Conservation (phyloP, 2,329 filamentous ascomycete species). For the Neurospora crassa region DNA sequence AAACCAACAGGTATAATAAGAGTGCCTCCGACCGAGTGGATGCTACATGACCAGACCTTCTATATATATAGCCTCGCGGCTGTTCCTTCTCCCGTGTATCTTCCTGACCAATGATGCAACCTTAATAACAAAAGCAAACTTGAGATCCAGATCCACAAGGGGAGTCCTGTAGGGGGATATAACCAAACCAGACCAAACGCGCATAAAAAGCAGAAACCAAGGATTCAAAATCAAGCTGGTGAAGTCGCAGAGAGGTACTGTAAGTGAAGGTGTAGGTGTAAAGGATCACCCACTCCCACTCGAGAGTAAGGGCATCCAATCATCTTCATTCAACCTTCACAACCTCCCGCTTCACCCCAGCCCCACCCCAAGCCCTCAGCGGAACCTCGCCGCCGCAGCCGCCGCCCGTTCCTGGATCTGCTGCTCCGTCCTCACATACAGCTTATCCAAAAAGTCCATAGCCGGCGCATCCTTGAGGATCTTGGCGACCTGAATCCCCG, state of each 20-base stretch:
- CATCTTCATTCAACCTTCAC: too few relatives aligned
- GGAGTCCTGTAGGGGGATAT: background rate
- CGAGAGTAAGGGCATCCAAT: too few relatives aligned
- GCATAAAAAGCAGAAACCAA: background rate
- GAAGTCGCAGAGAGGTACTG: background rate
- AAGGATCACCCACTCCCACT: background rate
- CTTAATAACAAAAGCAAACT: background rate
- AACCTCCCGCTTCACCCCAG: background rate
- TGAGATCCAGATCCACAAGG: background rate
- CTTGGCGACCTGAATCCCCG: slow-evolving; percentile 78
- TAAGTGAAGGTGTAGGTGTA: too few relatives aligned
- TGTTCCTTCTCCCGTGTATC: background rate
- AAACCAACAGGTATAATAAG: background rate
- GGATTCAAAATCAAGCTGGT: background rate
- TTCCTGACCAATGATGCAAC: background rate
- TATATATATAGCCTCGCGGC: background rate
- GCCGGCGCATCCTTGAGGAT: slow-evolving; percentile 76
- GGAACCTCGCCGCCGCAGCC: slow-evolving; percentile 19
- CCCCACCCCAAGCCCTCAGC: slow-evolving; percentile 3
- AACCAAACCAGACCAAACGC: background rate
- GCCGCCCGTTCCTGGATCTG: slow-evolving; percentile 60
- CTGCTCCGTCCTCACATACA: slow-evolving; percentile 75
- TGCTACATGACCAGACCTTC: background rate
- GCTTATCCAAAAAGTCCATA: slow-evolving; percentile 71
- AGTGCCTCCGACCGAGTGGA: background rate